Percentiles rank a stretch among this genome's conserved stretches.
Conservation (phyloP, 2,329 filamentous ascomycete genomes). For the Aspergillus glaucus region DNA sequence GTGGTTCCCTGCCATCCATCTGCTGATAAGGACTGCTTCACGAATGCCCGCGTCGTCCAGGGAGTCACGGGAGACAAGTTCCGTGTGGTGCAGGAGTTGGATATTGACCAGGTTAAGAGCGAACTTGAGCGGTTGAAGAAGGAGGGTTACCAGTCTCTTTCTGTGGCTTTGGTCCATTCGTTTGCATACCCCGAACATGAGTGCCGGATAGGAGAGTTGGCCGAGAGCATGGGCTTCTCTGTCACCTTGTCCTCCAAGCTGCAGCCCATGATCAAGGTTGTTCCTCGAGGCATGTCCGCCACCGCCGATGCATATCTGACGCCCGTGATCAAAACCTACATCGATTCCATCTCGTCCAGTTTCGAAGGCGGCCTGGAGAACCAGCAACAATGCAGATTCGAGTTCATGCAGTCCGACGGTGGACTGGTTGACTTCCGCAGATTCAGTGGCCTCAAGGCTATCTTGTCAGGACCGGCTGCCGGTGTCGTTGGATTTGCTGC, state of each 20-base stretch:
- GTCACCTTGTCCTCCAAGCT: slow-evolving; percentile 73
- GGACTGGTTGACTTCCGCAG: slow-evolving; percentile 51
- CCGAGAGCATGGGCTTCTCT: slow-evolving; percentile 70
- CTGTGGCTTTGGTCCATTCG: slow-evolving; percentile 82
- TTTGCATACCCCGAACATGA: slow-evolving; percentile 88
- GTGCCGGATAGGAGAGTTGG: slow-evolving; percentile 67
- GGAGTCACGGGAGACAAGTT: slow-evolving; percentile 61
- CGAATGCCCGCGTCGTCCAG: slow-evolving; percentile 59
- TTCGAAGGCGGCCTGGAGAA: slow-evolving; percentile 76
- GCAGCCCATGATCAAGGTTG: slow-evolving; percentile 80
- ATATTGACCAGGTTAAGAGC: slow-evolving; percentile 46
- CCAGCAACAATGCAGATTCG: slow-evolving; percentile 68
- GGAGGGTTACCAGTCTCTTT: slow-evolving; percentile 67
- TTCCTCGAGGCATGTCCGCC: slow-evolving; percentile 69
- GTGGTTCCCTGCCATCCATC: slow-evolving; percentile 63
- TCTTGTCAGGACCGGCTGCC: slow-evolving; percentile 85
- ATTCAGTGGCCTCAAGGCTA: slow-evolving; percentile 82
- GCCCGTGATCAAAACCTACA: slow-evolving; percentile 71
- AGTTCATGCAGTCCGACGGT: slow-evolving; percentile 94
- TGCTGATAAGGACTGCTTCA: slow-evolving; percentile 60
- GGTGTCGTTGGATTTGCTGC: slow-evolving; percentile 90
- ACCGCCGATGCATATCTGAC: slow-evolving; percentile 76
- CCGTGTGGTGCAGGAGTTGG: slow-evolving; percentile 58
- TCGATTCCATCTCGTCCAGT: slow-evolving; percentile 50
- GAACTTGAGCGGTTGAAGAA: slow-evolving; percentile 63